These are phyloP conservation scores for Chlorella variabilis DNA, from an alignment of 163 green algal genomes.

Conservation along the genomic window DNA sequence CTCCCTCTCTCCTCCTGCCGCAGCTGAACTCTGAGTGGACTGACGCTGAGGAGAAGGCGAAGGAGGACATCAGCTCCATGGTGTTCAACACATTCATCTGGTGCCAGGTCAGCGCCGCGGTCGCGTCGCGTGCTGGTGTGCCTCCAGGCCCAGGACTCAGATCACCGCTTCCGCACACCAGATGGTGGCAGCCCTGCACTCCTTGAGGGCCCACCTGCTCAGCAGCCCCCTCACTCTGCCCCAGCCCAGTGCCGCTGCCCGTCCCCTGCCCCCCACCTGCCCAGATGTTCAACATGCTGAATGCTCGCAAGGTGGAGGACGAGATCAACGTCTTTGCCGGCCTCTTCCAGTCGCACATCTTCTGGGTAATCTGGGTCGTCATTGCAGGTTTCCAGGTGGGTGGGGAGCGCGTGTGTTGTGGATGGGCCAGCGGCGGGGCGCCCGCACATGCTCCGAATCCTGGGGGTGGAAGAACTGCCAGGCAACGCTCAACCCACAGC, in stretches of 20 bases:
- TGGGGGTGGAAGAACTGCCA: too few species aligned
- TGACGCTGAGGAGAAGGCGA: conserved; percentile 55
- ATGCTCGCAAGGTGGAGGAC: conserved; percentile 87
- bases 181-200: too few species aligned
- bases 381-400: conserved; percentile 73
- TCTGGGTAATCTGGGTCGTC: conserved; percentile 82
- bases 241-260: too few species aligned
- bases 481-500: too few species aligned
- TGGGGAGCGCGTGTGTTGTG: background rate
- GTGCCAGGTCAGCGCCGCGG: conserved; percentile 78
- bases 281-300: conserved; percentile 96
- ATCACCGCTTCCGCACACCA: too few species aligned
- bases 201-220: too few species aligned
- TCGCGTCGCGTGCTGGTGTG: too few species aligned
- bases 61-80: conserved; percentile 66
- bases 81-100: conserved; percentile 99
- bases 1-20: background rate
- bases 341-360: conserved; percentile 75
- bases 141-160: too few species aligned
- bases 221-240: too few species aligned
- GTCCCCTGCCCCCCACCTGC: too few species aligned
- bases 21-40: conserved; percentile 26
- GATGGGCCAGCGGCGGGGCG: too few species aligned
- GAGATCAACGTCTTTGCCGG: conserved; percentile 93
- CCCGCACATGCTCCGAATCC: too few species aligned